Conservation (phyloP, 768 basidiomycete genomes). For the Phanerochaete sordida region DNA sequence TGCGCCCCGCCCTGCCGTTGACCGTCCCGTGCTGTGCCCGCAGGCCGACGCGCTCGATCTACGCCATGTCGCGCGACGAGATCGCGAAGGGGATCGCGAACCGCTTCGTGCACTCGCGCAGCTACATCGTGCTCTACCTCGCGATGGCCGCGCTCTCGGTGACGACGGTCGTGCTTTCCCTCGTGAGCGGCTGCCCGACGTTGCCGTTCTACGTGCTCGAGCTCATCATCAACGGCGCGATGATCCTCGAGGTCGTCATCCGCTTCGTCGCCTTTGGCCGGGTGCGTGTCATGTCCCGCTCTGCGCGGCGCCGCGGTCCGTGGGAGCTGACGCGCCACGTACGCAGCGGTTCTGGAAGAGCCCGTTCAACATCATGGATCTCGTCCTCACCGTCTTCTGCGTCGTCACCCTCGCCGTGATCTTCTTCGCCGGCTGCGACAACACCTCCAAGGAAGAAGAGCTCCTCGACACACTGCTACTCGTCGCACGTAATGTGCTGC, state of each 20-base stretch:
- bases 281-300: slow-evolving; percentile 50
- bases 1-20: slow-evolving; percentile 14
- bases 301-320: not conserved
- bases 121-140: slow-evolving; percentile 86
- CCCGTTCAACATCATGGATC: slow-evolving; percentile 87
- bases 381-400: slow-evolving; percentile 87
- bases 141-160: slow-evolving; percentile 85
- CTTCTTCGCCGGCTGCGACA: slow-evolving; percentile 80
- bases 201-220: slow-evolving; percentile 88
- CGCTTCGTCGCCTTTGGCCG: slow-evolving; percentile 91
- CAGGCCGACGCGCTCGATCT: slow-evolving; percentile 78
- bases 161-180: slow-evolving; percentile 79
- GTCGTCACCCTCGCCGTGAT: slow-evolving; percentile 85
- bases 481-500: slow-evolving; percentile 88
- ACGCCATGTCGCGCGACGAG: slow-evolving; percentile 79
- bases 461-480: slow-evolving; percentile 89
- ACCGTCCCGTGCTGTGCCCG: slow-evolving; percentile 15
- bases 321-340: not conserved
- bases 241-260: slow-evolving; percentile 93
- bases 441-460: slow-evolving; percentile 88
- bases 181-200: slow-evolving; percentile 83
- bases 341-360: slow-evolving; percentile 93
- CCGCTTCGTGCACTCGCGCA: slow-evolving; percentile 83
- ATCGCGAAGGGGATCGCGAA: slow-evolving; percentile 85
- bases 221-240: slow-evolving; percentile 81